Conservation (phyloP, 441 rosid species). For the Brassica hybrid region DNA sequence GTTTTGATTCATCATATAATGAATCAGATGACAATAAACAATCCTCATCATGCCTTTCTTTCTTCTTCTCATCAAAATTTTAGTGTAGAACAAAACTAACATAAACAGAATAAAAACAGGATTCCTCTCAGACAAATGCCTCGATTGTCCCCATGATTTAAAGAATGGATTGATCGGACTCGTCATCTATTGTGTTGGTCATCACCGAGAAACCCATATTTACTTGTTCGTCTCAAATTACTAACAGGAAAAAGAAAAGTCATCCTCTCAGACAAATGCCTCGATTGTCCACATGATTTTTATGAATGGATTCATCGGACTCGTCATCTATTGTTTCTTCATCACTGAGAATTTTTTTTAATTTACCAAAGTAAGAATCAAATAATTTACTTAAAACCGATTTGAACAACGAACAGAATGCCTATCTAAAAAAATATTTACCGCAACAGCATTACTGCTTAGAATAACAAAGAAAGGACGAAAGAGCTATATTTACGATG, state of each 20-base stretch:
- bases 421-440: not conserved
- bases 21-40: constrained; percentile 45
- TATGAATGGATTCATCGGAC: constrained; percentile 67
- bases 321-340: constrained; percentile 67
- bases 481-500: not conserved
- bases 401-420: not conserved
- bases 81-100: not conserved
- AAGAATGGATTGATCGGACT: constrained; percentile 85
- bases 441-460: not conserved
- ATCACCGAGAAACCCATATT: constrained; percentile 22
- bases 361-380: not conserved
- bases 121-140: constrained; percentile 94
- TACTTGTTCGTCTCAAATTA: not conserved
- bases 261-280: constrained; percentile 84
- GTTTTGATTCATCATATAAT: constrained; percentile 43
- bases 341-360: constrained; percentile 54
- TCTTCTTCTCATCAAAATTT: not conserved
- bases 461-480: not conserved
- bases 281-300: constrained; percentile 66
- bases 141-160: constrained; percentile 79
- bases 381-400: not conserved
- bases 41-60: constrained; percentile 47
- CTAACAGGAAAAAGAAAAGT: not conserved
- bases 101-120: not conserved
- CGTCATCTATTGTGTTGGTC: constrained; percentile 64